Conservation (phyloP, 306 rosid species). For the Quercus rubra region DNA sequence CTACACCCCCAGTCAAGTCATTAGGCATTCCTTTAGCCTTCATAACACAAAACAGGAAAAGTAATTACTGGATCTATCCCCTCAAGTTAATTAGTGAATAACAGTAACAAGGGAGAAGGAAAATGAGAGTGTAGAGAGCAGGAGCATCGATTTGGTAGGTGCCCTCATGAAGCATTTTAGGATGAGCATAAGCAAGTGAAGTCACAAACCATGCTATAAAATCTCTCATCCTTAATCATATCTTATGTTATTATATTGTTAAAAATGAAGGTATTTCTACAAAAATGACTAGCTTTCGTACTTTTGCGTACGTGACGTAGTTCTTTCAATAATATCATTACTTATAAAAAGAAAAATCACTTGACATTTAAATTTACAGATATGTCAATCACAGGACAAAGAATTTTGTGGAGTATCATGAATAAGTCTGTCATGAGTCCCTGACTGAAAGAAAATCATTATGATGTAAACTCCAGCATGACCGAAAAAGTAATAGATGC, state of each 20-base stretch:
- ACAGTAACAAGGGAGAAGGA: background rate
- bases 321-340: too few species aligned
- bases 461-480: background rate
- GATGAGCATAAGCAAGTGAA: background rate
- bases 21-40: conserved; percentile 58
- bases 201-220: too few species aligned
- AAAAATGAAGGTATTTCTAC: background rate
- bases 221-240: too few species aligned
- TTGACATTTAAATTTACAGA: background rate
- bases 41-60: conserved; percentile 18
- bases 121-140: too few species aligned
- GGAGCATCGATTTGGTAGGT: background rate
- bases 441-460: background rate
- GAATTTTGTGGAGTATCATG: background rate
- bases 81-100: background rate
- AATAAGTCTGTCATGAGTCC: background rate
- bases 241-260: too few species aligned
- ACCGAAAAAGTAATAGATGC: background rate
- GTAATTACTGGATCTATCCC: conserved; percentile 6
- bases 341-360: too few species aligned
- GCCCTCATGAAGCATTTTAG: background rate
- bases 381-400: background rate
- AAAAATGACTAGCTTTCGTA: background rate
- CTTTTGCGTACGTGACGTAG: too few species aligned
- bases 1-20: conserved; percentile 45